phyloP scores from a whole-genome alignment of 306 rosid species.

The Luffa acutangula region DNA sequence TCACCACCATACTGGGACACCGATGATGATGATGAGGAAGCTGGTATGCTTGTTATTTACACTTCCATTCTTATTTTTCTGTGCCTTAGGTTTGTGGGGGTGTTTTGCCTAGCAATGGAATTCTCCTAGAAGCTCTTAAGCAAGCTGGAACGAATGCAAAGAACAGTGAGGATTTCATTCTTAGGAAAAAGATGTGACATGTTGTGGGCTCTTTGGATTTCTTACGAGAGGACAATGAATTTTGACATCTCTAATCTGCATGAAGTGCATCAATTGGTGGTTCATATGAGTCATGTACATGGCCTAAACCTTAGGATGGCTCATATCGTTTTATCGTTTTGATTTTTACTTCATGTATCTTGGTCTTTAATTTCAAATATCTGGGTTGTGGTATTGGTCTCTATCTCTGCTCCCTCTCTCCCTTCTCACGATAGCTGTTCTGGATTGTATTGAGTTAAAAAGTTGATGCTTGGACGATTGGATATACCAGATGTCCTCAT shows the following conservation, averaged over 20 bases:
- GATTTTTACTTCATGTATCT: background rate
- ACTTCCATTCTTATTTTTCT: background rate
- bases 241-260: background rate
- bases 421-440: background rate
- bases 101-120: background rate
- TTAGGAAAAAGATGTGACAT: background rate
- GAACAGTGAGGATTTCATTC: background rate
- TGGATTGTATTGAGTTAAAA: background rate
- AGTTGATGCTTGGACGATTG: background rate
- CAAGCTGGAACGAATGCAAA: background rate
- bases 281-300: background rate
- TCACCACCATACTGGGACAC: constrained; percentile 98
- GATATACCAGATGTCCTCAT: background rate
- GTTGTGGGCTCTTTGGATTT: background rate
- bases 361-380: background rate
- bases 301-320: background rate
- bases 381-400: background rate
- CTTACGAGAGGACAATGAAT: background rate
- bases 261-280: background rate
- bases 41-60: constrained; percentile 31
- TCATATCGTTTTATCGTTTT: background rate
- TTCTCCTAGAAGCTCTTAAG: background rate
- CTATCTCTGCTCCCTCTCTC: background rate
- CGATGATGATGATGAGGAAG: constrained; percentile 68
- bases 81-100: background rate